phyloP scores from a whole-genome alignment of 176 grass and related monocot species.

The Carex littledalei region DNA sequence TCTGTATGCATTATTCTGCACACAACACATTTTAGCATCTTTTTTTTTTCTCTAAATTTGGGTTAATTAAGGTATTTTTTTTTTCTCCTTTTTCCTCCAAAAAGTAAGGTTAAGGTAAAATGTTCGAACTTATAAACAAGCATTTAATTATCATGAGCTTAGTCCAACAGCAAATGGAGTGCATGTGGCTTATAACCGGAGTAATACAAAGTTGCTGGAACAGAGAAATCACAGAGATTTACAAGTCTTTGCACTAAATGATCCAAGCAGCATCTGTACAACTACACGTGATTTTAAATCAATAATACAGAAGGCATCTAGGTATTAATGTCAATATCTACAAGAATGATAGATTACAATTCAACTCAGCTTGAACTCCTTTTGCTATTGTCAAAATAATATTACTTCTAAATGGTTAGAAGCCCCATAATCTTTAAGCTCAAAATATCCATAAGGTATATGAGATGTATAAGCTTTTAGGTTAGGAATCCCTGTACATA shows the following conservation, averaged over 20 bases:
- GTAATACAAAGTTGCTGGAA: neutral
- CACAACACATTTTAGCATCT: neutral
- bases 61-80: neutral
- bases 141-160: neutral
- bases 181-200: neutral
- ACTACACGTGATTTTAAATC: neutral
- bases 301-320: neutral
- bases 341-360: slow-evolving; percentile 11
- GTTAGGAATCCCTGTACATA: slow-evolving; percentile 12
- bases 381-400: neutral
- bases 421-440: neutral
- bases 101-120: neutral
- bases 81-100: neutral
- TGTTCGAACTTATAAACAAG: neutral
- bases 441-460: neutral
- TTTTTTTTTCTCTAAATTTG: neutral
- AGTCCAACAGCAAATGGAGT: neutral
- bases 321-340: neutral
- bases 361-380: neutral
- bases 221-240: neutral
- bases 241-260: neutral
- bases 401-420: slow-evolving; percentile 9
- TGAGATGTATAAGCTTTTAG: neutral
- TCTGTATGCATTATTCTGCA: neutral
- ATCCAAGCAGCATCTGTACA: neutral